phyloP scores from a whole-genome alignment of 2,329 filamentous ascomycete species.

The Fusarium xylarioides region DNA sequence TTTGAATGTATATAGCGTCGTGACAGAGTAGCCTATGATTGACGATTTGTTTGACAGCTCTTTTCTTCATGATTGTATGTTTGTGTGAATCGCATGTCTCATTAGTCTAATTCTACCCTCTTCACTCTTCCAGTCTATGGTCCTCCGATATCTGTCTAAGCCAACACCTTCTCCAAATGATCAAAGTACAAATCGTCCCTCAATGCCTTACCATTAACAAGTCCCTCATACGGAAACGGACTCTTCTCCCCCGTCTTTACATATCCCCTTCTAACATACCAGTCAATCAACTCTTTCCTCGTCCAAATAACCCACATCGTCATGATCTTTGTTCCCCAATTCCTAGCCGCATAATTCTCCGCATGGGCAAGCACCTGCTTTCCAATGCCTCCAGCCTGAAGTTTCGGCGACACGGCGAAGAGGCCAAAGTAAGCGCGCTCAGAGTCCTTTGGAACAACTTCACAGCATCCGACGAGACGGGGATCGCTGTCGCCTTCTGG shows the following conservation, averaged over 20 bases:
- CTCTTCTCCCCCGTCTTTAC: constrained; percentile 48
- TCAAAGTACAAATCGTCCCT: constrained; percentile 56
- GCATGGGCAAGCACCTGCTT: constrained; percentile 52
- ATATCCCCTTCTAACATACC: constrained; percentile 58
- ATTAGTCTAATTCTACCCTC: neutral
- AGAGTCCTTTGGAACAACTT: constrained; percentile 46
- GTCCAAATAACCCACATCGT: constrained; percentile 57
- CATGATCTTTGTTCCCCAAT: constrained; percentile 48
- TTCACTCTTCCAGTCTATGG: neutral
- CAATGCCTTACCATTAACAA: constrained; percentile 49
- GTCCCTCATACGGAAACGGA: constrained; percentile 54
- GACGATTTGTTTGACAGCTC: constrained; percentile 10
- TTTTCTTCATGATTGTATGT: neutral
- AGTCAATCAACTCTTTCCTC: constrained; percentile 55
- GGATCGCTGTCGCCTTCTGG: constrained; percentile 31
- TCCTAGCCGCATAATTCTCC: constrained; percentile 49
- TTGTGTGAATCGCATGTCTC: neutral
- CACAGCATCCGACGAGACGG: constrained; percentile 55
- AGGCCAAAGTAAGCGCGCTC: constrained; percentile 56
- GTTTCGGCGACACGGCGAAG: constrained; percentile 56
- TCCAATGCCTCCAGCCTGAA: constrained; percentile 57
- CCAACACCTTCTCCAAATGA: constrained; percentile 52
- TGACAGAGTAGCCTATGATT: constrained; percentile 26
- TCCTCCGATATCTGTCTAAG: neutral
- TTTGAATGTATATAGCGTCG: constrained; percentile 39